A percentile compares a stretch with the other conserved stretches of the same genome.
Conservation (phyloP, 2,329 filamentous ascomycete species). For the Apiospora kogelbergensis region DNA sequence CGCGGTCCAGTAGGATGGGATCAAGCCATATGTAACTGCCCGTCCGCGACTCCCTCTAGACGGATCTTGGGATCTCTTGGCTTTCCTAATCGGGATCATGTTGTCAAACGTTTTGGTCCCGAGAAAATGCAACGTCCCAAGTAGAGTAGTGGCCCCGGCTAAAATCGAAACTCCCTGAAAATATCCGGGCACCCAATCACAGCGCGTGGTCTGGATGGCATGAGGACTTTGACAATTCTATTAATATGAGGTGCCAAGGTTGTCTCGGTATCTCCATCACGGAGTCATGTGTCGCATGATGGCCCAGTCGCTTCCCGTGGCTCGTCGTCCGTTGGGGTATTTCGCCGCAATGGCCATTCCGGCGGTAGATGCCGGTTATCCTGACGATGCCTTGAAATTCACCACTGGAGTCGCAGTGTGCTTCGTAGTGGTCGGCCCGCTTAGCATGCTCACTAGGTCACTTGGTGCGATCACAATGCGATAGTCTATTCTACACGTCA, state of each 20-base stretch:
- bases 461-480: no score
- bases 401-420: no score
- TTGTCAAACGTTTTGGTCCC: neutral
- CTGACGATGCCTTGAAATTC: no score
- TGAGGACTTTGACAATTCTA: neutral
- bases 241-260: neutral
- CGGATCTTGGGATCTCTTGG: neutral
- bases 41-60: neutral
- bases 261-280: neutral
- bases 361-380: no score
- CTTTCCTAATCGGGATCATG: neutral
- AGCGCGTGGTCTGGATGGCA: neutral
- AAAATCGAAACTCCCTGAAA: neutral
- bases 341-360: no score
- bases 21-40: neutral
- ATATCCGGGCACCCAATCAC: neutral
- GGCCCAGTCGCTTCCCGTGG: neutral
- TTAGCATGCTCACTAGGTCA: no score
- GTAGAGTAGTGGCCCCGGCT: neutral
- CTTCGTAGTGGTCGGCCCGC: no score
- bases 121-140: neutral
- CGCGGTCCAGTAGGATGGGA: no score
- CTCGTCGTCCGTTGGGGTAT: no score
- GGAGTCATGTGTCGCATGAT: neutral
- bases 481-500: no score